These are phyloP conservation scores for Mycena chlorophos DNA, from an alignment of 768 basidiomycete genomes.

Conservation along the genomic window DNA sequence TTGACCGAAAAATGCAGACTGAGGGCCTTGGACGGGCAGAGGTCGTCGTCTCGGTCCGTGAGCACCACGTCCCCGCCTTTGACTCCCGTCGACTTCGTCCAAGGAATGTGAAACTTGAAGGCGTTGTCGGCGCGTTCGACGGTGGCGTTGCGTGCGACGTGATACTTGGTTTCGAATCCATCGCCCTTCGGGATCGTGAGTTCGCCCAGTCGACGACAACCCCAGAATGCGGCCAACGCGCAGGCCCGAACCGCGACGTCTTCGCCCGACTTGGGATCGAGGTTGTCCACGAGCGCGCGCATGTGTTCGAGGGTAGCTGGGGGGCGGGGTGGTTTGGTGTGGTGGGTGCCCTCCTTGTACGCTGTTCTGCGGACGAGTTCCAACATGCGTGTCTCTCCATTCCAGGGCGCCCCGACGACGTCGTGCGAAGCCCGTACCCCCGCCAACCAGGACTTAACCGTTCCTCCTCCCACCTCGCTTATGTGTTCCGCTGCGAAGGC, in stretches of 20 bases:
- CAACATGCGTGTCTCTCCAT: slow-evolving; percentile 30
- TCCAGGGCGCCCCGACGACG: slow-evolving; percentile 36
- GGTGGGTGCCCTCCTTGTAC: slow-evolving; percentile 23
- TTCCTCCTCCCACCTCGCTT: slow-evolving; percentile 21
- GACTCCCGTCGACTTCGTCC: slow-evolving; percentile 32
- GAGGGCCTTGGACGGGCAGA: slow-evolving; percentile 24
- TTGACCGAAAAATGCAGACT: slow-evolving; percentile 25
- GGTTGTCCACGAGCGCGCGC: slow-evolving; percentile 13
- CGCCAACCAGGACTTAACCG: slow-evolving; percentile 36
- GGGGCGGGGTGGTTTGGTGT: slow-evolving; percentile 22
- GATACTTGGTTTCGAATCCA: slow-evolving; percentile 15
- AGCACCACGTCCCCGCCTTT: slow-evolving; percentile 12
- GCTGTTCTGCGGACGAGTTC: slow-evolving; percentile 18
- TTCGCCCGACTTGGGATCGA: slow-evolving; percentile 29
- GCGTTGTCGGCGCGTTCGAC: slow-evolving; percentile 8
- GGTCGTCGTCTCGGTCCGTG: slow-evolving; percentile 14
- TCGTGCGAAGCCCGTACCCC: slow-evolving; percentile 40
- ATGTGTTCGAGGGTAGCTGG: slow-evolving; percentile 40
- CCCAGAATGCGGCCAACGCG: slow-evolving; percentile 37
- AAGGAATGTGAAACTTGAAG: slow-evolving; percentile 30
- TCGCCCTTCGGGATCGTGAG: slow-evolving; percentile 20
- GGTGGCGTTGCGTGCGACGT: slow-evolving; percentile 1
- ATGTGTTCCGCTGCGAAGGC: slow-evolving; percentile 28
- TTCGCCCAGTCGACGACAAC: slow-evolving; percentile 34
- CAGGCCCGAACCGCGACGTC: slow-evolving; percentile 39